Base-by-base conservation (phyloP, 2,329 filamentous ascomycete species). In the Fusarium nodosum region DNA sequence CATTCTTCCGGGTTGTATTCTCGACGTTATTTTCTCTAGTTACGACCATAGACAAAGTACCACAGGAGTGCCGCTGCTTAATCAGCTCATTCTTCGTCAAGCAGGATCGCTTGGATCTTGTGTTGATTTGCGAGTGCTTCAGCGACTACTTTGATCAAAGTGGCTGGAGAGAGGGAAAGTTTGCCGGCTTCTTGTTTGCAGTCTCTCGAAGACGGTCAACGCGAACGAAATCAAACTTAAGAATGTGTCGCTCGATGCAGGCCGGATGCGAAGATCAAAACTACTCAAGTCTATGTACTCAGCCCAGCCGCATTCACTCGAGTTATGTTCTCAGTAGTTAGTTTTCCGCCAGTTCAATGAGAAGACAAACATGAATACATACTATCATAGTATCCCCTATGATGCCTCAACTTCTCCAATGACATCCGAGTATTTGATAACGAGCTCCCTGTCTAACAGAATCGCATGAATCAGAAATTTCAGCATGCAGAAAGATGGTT, bases 201-300 rank as follows among this genome's bases (percentile, higher is more conserved):
- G 38, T 2, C 12, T 41, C 38, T 41, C 6, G 11, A 20, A 22
- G 12, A 41, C 22, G 38, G 20, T 15, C 11, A 4, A 15, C 2
- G n/a, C 20, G 10, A 15, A 41, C 0, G 11, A 22, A 22, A 41
- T 41, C 13, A 33, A 33, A 11, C 38, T 41, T 3, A 22, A 41
- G 20, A 41, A 15, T 41, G 38, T 41, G 38, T 41, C 13, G 1
- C 38, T 41, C 20, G 22, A 41, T 22, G 9, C 26, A 10, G 26
- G 11, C 3, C n/a, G 11, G 36, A 11, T 38, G 6, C 36, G 3
- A n/a, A 12, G 4, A 2, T 11, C 0, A 7, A 3, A 12, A 20
- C 10, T 6, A 10, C 36, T 20, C 10, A n/a, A 4, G 18, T 4
- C 3, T 38, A 20, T 38, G n/a, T 38, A 38, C 11, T 20, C 36